Evolutionary conservation across 2,329 filamentous ascomycete genomes (phyloP).

Genomic region (Ophiostoma populinum): DNA sequence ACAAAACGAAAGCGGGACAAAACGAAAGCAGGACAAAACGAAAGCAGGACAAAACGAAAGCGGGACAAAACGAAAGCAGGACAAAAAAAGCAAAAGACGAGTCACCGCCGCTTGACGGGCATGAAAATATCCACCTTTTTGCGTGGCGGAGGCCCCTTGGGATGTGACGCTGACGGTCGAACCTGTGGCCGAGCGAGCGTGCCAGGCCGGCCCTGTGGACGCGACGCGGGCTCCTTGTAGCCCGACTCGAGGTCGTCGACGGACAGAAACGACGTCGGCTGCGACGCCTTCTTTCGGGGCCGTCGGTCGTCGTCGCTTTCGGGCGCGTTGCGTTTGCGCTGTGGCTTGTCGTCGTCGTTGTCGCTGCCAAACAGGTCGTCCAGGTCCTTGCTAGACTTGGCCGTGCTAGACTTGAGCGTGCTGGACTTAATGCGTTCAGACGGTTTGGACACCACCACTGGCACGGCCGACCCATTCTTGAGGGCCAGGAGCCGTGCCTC

Average conservation of each 20-base stretch:
- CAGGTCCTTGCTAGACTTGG: background rate
- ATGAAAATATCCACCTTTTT: conserved; percentile 35
- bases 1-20: no score
- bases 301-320: conserved; percentile 4
- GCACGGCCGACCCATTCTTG: conserved; percentile 13
- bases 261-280: conserved; percentile 1
- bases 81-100: background rate
- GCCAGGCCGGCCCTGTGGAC: no score
- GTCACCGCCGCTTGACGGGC: conserved; percentile 24
- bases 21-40: background rate
- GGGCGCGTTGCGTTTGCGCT: conserved; percentile 6
- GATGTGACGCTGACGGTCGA: background rate
- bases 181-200: no score
- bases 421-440: conserved; percentile 4
- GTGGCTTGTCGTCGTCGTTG: conserved; percentile 13
- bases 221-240: background rate
- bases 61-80: background rate
- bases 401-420: conserved; percentile 5
- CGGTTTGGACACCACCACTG: background rate
- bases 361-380: conserved; percentile 8
- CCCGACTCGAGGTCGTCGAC: conserved; percentile 7
- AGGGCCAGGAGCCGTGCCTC: conserved; percentile 21
- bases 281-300: background rate
- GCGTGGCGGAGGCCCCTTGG: background rate
- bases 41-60: background rate